A percentile compares a stretch with the other conserved stretches of the same genome.
phyloP scores from a whole-genome alignment of 2,329 filamentous ascomycete genomes.

The Aquanectria penicillioides region DNA sequence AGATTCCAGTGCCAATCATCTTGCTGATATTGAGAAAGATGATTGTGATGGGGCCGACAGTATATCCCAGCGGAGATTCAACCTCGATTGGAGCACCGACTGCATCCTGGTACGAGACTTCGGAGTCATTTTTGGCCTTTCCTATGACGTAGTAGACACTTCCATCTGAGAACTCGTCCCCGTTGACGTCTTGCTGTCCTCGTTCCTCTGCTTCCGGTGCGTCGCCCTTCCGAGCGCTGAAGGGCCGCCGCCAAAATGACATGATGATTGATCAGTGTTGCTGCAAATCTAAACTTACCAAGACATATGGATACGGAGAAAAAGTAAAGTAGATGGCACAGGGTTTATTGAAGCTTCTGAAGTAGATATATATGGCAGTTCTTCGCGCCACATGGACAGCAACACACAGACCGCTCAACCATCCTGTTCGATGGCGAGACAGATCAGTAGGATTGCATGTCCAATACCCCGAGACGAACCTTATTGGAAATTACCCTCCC shows the following conservation, averaged over 20 bases:
- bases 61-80: slow-evolving; percentile 66
- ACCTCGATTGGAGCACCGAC: slow-evolving; percentile 68
- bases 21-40: slow-evolving; percentile 68
- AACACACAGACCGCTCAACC: not conserved
- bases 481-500: not conserved
- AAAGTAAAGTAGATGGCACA: not conserved
- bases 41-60: slow-evolving; percentile 64
- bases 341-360: not conserved
- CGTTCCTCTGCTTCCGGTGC: slow-evolving; percentile 24
- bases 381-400: not conserved
- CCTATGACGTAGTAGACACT: slow-evolving; percentile 24
- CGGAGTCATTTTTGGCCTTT: slow-evolving; percentile 58
- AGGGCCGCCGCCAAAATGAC: slow-evolving; percentile 33
- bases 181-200: slow-evolving; percentile 13
- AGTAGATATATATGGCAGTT: not conserved
- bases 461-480: not conserved
- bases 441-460: not conserved
- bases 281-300: not conserved
- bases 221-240: slow-evolving; percentile 24
- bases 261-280: not conserved
- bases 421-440: slow-evolving; percentile 1
- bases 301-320: not conserved
- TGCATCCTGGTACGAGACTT: slow-evolving; percentile 66
- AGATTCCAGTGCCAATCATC: slow-evolving; percentile 71
- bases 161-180: slow-evolving; percentile 21